These are phyloP conservation scores for Camellia lanceoleosa DNA, from an alignment of 148 eudicot genomes.

Conservation along the genomic window DNA sequence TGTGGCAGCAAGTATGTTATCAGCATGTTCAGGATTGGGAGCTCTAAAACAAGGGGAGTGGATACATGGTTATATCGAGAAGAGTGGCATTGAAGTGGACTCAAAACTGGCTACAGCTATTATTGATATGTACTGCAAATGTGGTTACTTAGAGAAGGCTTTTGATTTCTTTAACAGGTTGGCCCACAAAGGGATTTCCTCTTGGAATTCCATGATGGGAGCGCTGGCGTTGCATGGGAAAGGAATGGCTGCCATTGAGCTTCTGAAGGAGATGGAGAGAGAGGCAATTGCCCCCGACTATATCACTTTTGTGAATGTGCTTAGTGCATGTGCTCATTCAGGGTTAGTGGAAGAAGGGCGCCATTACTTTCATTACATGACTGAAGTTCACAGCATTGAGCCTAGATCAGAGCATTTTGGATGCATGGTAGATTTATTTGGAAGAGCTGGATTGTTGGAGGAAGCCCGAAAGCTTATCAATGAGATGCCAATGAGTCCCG, in stretches of 20 bases:
- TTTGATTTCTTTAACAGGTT: constrained; percentile 43
- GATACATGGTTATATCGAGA: constrained; percentile 45
- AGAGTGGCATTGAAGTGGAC: constrained; percentile 47
- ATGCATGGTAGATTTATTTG: constrained; percentile 70
- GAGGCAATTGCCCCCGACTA: constrained; percentile 39
- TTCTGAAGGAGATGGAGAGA: constrained; percentile 57
- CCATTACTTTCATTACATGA: constrained; percentile 54
- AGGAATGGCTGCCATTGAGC: constrained; percentile 59
- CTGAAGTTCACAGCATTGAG: constrained; percentile 40
- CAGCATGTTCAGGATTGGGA: constrained; percentile 72
- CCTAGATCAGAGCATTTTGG: constrained; percentile 67
- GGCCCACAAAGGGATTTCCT: constrained; percentile 46
- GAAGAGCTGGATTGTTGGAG: constrained; percentile 59
- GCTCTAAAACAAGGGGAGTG: constrained; percentile 57
- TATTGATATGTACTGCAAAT: constrained; percentile 72
- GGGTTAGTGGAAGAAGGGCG: constrained; percentile 58
- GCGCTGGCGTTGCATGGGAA: constrained; percentile 65
- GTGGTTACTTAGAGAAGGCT: constrained; percentile 64
- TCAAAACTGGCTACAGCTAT: constrained; percentile 54
- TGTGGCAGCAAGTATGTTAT: constrained; percentile 66
- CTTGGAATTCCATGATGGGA: constrained; percentile 82
- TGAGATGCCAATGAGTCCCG: constrained; percentile 56
- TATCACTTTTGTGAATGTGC: constrained; percentile 61
- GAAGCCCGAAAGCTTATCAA: constrained; percentile 52
- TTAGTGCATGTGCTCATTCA: constrained; percentile 71